Percentiles rank a stretch among this genome's conserved stretches.
Conservation (phyloP, 75 land plant genomes). For the Picea glauca region DNA sequence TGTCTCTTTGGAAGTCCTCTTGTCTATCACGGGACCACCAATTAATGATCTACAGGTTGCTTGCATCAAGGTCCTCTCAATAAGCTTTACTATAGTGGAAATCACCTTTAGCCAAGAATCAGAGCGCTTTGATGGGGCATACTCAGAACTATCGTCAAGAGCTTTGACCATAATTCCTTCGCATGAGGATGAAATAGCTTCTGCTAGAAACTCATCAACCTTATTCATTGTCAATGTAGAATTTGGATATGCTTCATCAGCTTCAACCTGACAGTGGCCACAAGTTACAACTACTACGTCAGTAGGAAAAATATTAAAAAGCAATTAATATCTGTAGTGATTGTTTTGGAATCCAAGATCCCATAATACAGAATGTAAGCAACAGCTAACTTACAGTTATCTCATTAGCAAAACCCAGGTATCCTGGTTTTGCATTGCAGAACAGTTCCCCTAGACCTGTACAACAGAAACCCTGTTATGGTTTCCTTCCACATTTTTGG, state of each 20-base stretch:
- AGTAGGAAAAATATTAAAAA: background rate
- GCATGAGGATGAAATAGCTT: constrained; percentile 73
- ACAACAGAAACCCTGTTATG: background rate
- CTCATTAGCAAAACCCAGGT: constrained; percentile 70
- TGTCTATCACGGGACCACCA: background rate
- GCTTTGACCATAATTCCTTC: constrained; percentile 96
- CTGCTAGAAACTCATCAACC: constrained; percentile 69
- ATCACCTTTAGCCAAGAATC: constrained; percentile 95
- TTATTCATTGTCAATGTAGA: constrained; percentile 34
- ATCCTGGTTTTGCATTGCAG: constrained; percentile 50
- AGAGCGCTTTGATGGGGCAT: constrained; percentile 86
- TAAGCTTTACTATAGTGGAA: background rate
- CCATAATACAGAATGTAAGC: background rate
- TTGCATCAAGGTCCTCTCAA: background rate
- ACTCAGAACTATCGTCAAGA: constrained; percentile 82
- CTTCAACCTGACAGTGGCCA: constrained; percentile 58
- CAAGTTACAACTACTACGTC: background rate
- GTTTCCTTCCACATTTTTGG: too few species aligned
- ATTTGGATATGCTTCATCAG: constrained; percentile 42
- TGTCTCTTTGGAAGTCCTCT: background rate
- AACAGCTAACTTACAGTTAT: constrained; percentile 50
- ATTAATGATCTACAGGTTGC: background rate
- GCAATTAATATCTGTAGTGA: background rate
- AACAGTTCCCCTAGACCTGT: constrained; percentile 74
- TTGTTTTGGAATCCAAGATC: too few species aligned